Percentiles rank a stretch among this genome's conserved stretches.
phyloP scores from a whole-genome alignment of 2,329 filamentous ascomycete species.

The Coniochaeta pulveracea region DNA sequence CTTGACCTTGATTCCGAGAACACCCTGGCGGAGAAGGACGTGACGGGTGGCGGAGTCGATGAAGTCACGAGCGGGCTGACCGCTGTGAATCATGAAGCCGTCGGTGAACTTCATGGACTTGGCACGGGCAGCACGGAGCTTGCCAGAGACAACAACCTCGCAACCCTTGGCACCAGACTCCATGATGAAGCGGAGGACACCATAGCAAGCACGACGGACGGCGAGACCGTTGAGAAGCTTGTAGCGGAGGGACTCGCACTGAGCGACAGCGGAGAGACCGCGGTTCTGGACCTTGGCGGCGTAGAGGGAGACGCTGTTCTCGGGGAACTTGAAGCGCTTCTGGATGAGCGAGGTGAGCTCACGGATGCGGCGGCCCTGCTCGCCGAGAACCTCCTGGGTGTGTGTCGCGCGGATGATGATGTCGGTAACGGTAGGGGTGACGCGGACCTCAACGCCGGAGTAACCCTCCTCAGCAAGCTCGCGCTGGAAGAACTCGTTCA shows the following conservation, averaged over 20 bases:
- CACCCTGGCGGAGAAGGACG: constrained; percentile 99
- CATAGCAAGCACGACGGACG: constrained; percentile 97
- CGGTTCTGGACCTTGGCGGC: constrained; percentile 99
- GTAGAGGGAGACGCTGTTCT: constrained; percentile 99
- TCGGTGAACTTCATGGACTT: constrained; percentile 99
- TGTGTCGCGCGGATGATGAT: constrained; percentile 99
- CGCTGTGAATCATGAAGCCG: constrained; percentile 99
- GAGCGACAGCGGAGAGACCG: constrained; percentile 97
- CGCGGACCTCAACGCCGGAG: constrained; percentile 99
- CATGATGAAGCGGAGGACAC: constrained; percentile 99
- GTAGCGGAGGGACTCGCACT: constrained; percentile 99
- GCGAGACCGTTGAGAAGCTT: constrained; percentile 99
- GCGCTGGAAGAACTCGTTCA: constrained; percentile 99
- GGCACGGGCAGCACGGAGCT: constrained; percentile 96
- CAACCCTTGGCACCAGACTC: constrained; percentile 99
- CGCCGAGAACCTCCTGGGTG: constrained; percentile 99
- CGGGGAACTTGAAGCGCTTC: constrained; percentile 99
- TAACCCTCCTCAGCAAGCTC: constrained; percentile 99
- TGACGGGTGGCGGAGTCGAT: constrained; percentile 97
- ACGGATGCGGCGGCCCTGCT: constrained; percentile 99
- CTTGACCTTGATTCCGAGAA: constrained; percentile 99
- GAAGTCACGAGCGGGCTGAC: constrained; percentile 98
- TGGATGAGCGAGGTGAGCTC: constrained; percentile 99
- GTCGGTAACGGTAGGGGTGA: constrained; percentile 98
- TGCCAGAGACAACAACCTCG: constrained; percentile 98